Conservation (phyloP, 2,329 filamentous ascomycete genomes). For the Fusarium nisikadoi region DNA sequence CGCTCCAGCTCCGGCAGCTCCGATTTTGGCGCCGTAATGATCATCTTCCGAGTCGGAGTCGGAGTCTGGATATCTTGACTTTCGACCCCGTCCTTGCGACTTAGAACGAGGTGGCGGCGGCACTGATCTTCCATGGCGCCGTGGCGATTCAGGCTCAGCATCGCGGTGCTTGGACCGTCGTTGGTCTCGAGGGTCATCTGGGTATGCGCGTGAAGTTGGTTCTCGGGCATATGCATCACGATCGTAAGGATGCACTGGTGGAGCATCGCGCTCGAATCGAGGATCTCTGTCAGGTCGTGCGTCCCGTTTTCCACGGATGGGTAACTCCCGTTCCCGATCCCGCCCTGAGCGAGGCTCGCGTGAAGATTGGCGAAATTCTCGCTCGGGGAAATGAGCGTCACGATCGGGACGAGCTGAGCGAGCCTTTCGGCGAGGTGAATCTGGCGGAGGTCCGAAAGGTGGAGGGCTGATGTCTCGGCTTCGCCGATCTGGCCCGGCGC, state of each 20-base stretch:
- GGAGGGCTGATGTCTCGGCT: constrained; percentile 30
- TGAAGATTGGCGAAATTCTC: constrained; percentile 10
- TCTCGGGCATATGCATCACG: constrained; percentile 17
- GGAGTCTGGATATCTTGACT: constrained; percentile 19
- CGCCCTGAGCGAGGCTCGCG: constrained; percentile 18
- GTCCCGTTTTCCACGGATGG: constrained; percentile 18
- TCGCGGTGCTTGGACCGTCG: constrained; percentile 5
- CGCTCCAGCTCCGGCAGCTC: constrained; percentile 11
- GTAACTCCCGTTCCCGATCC: constrained; percentile 17
- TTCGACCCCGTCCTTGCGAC: constrained; percentile 26
- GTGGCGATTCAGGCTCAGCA: constrained; percentile 25
- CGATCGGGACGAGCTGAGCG: constrained; percentile 32
- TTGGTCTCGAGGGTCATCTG: constrained; percentile 8
- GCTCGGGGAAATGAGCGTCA: constrained; percentile 8
- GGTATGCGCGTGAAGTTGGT: constrained; percentile 1
- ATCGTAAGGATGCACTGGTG: constrained; percentile 10
- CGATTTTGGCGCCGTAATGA: constrained; percentile 6
- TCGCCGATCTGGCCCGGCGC: constrained; percentile 28
- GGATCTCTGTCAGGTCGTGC: constrained; percentile 14
- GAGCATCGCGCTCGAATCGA: constrained; percentile 16
- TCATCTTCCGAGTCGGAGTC: constrained; percentile 36
- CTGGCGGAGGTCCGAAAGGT: constrained; percentile 30
- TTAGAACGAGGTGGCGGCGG: constrained; percentile 26
- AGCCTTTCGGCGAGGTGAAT: constrained; percentile 33
- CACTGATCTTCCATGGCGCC: constrained; percentile 28